phyloP scores from a whole-genome alignment of 331 rosid species.

The Pyrus hybrid region DNA sequence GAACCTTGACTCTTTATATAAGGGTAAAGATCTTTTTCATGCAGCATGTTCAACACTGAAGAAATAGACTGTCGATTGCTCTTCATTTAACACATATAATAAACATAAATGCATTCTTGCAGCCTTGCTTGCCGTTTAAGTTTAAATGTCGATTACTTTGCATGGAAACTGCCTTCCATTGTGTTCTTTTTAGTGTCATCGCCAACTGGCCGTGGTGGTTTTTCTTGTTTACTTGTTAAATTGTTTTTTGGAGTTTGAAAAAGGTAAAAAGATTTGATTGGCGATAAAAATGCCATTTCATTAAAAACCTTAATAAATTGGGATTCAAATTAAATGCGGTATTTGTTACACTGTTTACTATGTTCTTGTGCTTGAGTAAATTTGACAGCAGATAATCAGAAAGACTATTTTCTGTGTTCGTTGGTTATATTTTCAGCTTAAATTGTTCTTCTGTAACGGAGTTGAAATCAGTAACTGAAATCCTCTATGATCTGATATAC shows the following conservation, averaged over 20 bases:
- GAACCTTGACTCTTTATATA: neutral
- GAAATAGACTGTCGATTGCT: neutral
- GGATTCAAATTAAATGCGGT: neutral
- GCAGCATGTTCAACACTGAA: neutral
- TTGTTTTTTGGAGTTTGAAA: too few species aligned
- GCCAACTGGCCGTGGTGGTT: too few species aligned
- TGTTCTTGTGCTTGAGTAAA: neutral
- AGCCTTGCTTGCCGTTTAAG: neutral
- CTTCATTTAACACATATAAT: neutral
- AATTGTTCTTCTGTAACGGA: neutral
- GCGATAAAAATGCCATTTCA: neutral
- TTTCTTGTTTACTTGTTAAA: too few species aligned
- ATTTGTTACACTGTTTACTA: neutral
- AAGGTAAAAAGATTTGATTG: too few species aligned
- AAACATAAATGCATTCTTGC: neutral
- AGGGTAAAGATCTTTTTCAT: neutral
- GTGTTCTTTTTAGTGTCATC: too few species aligned
- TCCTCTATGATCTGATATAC: constrained; percentile 15
- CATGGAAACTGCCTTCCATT: too few species aligned
- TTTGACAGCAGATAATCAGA: neutral
- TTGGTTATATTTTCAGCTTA: neutral
- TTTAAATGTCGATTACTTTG: too few species aligned
- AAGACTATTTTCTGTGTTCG: neutral
- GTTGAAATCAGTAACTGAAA: neutral
- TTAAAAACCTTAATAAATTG: neutral